Conservation (phyloP, 768 basidiomycete genomes). For the Podaxis carcinomalis region DNA sequence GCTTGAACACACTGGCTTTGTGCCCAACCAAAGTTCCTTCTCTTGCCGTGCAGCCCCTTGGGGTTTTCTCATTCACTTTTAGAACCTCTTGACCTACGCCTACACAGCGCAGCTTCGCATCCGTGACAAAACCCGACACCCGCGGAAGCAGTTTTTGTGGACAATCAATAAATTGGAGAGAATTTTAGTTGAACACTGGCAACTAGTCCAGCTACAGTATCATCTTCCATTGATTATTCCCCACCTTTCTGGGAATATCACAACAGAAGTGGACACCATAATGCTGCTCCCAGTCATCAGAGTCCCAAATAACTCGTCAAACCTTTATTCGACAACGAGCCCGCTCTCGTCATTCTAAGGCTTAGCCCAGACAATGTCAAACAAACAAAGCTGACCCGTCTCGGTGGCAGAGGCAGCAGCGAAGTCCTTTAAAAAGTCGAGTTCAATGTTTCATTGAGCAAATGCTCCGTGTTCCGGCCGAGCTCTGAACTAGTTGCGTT, state of each 20-base stretch:
- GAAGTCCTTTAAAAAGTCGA: conserved; percentile 2
- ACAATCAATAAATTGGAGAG: too few species aligned
- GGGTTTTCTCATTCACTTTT: too few species aligned
- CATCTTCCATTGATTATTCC: too few species aligned
- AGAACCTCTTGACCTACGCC: too few species aligned
- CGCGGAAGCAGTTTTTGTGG: too few species aligned
- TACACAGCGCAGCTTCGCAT: too few species aligned
- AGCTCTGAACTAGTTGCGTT: conserved; percentile 13
- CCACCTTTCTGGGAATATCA: background rate
- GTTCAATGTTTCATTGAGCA: background rate
- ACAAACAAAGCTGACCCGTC: conserved; percentile 6
- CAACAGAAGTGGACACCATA: background rate
- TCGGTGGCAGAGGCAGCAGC: background rate
- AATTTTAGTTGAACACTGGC: too few species aligned
- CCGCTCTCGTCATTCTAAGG: conserved; percentile 1
- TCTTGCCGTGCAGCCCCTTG: too few species aligned
- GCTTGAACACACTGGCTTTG: too few species aligned
- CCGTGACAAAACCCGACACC: too few species aligned
- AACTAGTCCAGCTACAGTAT: too few species aligned
- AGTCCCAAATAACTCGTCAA: conserved; percentile 14
- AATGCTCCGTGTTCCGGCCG: conserved; percentile 1
- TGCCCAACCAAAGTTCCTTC: too few species aligned
- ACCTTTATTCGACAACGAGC: conserved; percentile 8
- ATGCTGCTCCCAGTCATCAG: background rate
- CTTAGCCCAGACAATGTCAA: conserved; percentile 15